Evolutionary conservation across 805 yeast genomes (phyloP), one percentile per base, ranked within the genome.

Genomic region (Sugiyamaella boreocaroliniensis): DNA sequence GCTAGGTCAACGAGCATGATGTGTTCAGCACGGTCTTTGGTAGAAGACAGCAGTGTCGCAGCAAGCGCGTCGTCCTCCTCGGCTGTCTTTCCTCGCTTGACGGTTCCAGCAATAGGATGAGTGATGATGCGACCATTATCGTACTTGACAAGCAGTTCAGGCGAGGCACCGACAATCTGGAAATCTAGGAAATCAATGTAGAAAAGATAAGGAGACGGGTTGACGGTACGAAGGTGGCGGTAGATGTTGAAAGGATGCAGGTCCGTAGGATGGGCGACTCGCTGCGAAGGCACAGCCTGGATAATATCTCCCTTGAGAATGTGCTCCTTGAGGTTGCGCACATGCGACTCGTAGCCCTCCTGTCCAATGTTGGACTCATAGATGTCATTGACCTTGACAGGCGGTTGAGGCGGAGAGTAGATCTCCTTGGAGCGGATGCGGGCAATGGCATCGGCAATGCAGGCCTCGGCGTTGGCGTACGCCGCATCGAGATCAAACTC

Each of bases 1-100:
- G 99, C 99, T 64, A 93, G 77, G 70, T 93, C 99, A 16, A 93
- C 99, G 69, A 93, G 80, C 99, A 93, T 93, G 52, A 93, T 93
- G 69, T 93, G 99, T 71, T 93, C 99, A 0, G 99, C 97, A 47
- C 97, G 80, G 69, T 93, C 99, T 65, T 93, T 93, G 58, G 83
- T 72, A 14, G 95, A 86, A 9, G 83, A 71, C 62, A 86, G 76
- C 59, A 93, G 78, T 52, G 81, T 79, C 14, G 75, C 75, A 1
- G 98, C 97, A 50, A 89, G 76, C 56, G 71, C 72, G 65, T 90
- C 96, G 64, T 93, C 99, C 68, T 93, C 98, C 62, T 89, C 95
- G 20, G 83, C 74, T 9, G 98, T 89, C 61, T 80, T 78, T 48
- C 99, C 99, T 64, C 99, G 81, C 60, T 75, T 80, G 54, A 93